A percentile compares a stretch with the other conserved stretches of the same genome.
Conservation (phyloP, 1,284 basidiomycete species). For the Earliella scabrosa region DNA sequence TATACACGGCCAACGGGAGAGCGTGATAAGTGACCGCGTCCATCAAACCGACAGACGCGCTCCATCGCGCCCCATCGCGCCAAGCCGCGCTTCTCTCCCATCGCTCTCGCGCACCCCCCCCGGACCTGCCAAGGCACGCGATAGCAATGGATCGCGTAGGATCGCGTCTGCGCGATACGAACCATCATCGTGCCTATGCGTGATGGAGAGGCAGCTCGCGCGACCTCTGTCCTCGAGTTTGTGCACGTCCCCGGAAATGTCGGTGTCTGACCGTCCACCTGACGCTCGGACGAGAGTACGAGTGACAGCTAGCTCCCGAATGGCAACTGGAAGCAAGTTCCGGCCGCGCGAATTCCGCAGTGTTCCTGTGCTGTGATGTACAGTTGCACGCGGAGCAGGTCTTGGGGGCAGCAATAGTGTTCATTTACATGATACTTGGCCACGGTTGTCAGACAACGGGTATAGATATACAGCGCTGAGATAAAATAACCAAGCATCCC, state of each 20-base stretch:
- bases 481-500: too few species aligned
- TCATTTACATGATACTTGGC: too few species aligned
- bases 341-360: not conserved
- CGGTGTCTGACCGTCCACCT: not conserved
- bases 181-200: too few species aligned
- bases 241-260: too few species aligned
- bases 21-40: not conserved
- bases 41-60: conserved; percentile 5
- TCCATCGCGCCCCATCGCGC: conserved; percentile 4
- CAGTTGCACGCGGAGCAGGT: not conserved
- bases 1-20: conserved; percentile 7
- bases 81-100: conserved; percentile 9
- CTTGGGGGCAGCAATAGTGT: not conserved
- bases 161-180: too few species aligned
- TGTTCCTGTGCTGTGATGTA: not conserved
- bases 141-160: too few species aligned
- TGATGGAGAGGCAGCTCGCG: too few species aligned
- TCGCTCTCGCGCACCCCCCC: conserved; percentile 9
- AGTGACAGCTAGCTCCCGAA: not conserved
- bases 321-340: not conserved
- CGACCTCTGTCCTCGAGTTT: too few species aligned
- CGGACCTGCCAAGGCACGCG: conserved; percentile 16
- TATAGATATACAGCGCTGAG: too few species aligned
- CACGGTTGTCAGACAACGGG: too few species aligned
- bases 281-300: not conserved